Base-by-base conservation (phyloP, 2,329 filamentous ascomycete genomes). In the Diaporthe nobilis region DNA sequence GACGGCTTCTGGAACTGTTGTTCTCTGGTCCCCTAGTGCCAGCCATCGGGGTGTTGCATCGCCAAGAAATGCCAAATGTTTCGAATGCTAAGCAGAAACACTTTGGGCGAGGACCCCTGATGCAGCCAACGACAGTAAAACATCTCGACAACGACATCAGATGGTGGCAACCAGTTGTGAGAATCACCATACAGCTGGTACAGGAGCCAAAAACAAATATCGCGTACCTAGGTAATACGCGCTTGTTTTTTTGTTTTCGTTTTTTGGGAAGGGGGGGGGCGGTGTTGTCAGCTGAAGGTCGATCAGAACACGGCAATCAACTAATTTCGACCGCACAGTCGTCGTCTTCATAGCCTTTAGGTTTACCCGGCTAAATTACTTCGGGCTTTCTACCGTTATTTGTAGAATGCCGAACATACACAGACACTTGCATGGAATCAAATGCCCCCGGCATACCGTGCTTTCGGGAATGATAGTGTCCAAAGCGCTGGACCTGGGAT, bases 81-180 rank as follows among this genome's bases (percentile, higher is more conserved):
- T 70, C 65, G 65, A 70, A 55, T 70, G 65, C 65, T 70, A 28
- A 70, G 65, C 65, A 70, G 65, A 70, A 70, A 70, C 65, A 70
- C 65, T 70, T 7, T 42, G 34, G 65, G 65, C 49, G n/a, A 55
- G 49, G 65, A 42, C 65, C 65, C 65, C 65, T 70, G 65, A 70
- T 70, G 34, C 37, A 42, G 22, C 65, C 65, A 70, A 70, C 65
- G 34, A 28, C 49, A n/a, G 65, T 70, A 70, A 70, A 70, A 55
- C 65, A 70, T 70, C 65, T 42, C 34, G 12, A 42, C 47, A 42
- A 53, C 65, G 4, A 28, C 37, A 70, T 70, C 47, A 70, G 65
- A 70, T 55, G 65, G 65, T 55, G 65, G 49, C 65, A 70, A 55
- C 31, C 49, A 70, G 6, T 55, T 22, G 44, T 42, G 34, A 22